A percentile compares a stretch with the other conserved stretches of the same genome.
These are phyloP conservation scores for Apiotrichum mycotoxinovorans DNA, from an alignment of 1,284 basidiomycete genomes.

Conservation along the genomic window DNA sequence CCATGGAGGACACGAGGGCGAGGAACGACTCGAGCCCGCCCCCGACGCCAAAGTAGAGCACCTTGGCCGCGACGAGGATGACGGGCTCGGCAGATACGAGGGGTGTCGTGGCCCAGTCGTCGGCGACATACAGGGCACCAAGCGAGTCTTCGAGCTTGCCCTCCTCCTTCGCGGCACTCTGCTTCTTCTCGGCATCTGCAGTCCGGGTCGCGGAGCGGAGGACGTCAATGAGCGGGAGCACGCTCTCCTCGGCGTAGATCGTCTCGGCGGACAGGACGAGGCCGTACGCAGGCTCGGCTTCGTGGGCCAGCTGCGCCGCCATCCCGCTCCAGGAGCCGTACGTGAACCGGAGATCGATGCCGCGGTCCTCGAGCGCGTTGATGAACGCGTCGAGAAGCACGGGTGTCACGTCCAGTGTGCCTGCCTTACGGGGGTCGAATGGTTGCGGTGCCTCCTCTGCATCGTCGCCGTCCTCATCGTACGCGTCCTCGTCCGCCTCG, in stretches of 20 bases:
- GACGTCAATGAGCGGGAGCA: slow-evolving; percentile 62
- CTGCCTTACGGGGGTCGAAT: slow-evolving; percentile 43
- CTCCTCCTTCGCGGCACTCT: not conserved
- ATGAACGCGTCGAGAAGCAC: slow-evolving; percentile 65
- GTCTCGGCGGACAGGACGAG: slow-evolving; percentile 87
- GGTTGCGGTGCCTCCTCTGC: slow-evolving; percentile 15
- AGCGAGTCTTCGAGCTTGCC: slow-evolving; percentile 31
- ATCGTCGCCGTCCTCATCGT: slow-evolving; percentile 20
- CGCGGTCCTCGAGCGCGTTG: slow-evolving; percentile 55
- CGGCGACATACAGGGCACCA: slow-evolving; percentile 23
- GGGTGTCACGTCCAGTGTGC: slow-evolving; percentile 59
- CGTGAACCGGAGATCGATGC: slow-evolving; percentile 69
- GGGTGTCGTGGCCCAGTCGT: slow-evolving; percentile 25
- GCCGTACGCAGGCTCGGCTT: slow-evolving; percentile 59
- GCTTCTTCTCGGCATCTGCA: not conserved
- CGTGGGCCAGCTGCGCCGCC: slow-evolving; percentile 20
- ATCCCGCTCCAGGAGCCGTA: slow-evolving; percentile 69
- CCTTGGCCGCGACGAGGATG: slow-evolving; percentile 48
- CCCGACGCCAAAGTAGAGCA: slow-evolving; percentile 91
- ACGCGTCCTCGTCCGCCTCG: not conserved
- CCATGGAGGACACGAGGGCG: slow-evolving; percentile 52
- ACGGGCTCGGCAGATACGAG: slow-evolving; percentile 13
- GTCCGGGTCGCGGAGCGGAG: slow-evolving; percentile 33
- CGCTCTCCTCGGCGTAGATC: slow-evolving; percentile 71
- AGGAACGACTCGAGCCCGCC: slow-evolving; percentile 79